Conservation (phyloP, 495 filamentous ascomycete species). For the Hypoxylon perforatum region DNA sequence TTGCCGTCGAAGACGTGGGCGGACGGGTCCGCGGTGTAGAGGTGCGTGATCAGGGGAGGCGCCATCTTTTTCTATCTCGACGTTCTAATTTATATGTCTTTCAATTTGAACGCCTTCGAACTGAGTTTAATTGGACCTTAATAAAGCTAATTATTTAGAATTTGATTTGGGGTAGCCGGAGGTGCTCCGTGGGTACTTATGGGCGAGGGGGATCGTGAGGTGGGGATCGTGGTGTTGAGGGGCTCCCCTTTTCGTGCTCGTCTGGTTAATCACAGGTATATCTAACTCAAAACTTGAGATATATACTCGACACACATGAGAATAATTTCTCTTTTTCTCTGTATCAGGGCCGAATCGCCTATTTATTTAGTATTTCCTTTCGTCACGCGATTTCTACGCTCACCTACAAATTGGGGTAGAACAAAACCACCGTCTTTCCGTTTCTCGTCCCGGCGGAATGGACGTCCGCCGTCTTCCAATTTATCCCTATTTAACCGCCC, state of each 20-base stretch:
- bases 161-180: background rate
- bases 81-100: background rate
- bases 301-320: constrained; percentile 5
- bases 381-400: constrained; percentile 21
- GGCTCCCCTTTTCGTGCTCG: constrained; percentile 9
- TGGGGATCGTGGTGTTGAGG: constrained; percentile 45
- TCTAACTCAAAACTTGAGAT: constrained; percentile 4
- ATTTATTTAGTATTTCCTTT: background rate
- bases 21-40: constrained; percentile 78
- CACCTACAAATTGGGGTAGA: constrained; percentile 8
- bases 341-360: background rate
- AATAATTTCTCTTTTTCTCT: constrained; percentile 8
- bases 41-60: constrained; percentile 69
- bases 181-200: constrained; percentile 17
- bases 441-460: constrained; percentile 40
- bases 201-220: constrained; percentile 30
- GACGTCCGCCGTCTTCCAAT: constrained; percentile 44
- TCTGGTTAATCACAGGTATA: background rate
- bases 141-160: background rate
- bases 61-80: constrained; percentile 43
- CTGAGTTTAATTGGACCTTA: background rate
- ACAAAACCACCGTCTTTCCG: constrained; percentile 4
- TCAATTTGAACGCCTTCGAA: background rate
- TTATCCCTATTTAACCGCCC: constrained; percentile 63
- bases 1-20: constrained; percentile 72